Evolutionary conservation across 2,329 filamentous ascomycete genomes (phyloP).

Genomic region (Alternaria hordeiaustralica): DNA sequence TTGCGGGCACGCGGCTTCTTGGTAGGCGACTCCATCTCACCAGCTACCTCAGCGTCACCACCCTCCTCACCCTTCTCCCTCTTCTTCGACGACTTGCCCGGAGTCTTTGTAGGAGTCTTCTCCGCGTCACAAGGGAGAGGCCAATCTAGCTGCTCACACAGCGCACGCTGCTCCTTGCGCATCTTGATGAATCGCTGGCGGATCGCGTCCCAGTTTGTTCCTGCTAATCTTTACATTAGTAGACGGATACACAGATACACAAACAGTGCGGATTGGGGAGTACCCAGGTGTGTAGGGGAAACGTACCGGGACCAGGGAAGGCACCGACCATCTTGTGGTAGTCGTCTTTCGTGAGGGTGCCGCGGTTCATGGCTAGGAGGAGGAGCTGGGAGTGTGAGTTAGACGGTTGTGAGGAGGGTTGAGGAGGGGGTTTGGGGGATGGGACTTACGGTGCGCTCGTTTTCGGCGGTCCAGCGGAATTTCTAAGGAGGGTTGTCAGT

Average conservation of each 20-base stretch:
- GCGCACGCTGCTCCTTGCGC: neutral
- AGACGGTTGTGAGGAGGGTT: rapidly evolving
- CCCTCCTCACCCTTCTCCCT: neutral
- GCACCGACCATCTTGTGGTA: neutral
- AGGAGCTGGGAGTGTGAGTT: neutral
- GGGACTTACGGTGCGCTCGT: neutral
- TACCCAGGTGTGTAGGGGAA: too few species aligned
- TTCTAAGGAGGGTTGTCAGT: neutral
- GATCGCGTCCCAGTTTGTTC: neutral
- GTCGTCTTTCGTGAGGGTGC: neutral
- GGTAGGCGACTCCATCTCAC: neutral
- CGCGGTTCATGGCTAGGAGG: neutral
- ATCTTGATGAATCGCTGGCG: neutral
- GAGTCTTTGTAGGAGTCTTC: neutral
- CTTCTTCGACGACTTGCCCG: neutral
- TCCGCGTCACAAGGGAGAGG: neutral
- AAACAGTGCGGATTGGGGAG: neutral
- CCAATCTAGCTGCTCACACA: neutral
- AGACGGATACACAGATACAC: too few species aligned
- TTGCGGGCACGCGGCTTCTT: neutral
- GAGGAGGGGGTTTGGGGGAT: too few species aligned
- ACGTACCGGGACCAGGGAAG: neutral
- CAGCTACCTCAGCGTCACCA: neutral
- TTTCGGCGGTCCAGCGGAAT: neutral
- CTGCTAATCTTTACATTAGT: neutral